Percentiles rank a stretch among this genome's conserved stretches.
These are phyloP conservation scores for Crucihimalaya himalaica DNA, from an alignment of 345 rosid species.

Conservation along the genomic window DNA sequence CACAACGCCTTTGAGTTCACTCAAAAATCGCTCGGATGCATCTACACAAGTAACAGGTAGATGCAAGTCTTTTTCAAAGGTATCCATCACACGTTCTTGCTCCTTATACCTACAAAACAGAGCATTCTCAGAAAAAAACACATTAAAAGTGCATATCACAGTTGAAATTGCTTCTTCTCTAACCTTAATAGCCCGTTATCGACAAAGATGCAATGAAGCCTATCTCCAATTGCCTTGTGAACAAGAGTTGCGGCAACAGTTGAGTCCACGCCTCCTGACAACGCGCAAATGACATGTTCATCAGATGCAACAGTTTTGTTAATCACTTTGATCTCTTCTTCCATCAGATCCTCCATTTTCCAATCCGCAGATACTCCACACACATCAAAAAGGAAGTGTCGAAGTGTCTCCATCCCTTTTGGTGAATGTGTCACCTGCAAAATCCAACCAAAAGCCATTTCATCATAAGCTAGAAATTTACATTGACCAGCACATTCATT, in stretches of 20 bases:
- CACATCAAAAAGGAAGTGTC: slow-evolving; percentile 70
- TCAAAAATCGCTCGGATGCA: slow-evolving; percentile 74
- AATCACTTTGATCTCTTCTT: slow-evolving; percentile 83
- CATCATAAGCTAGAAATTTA: neutral
- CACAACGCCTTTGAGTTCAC: slow-evolving; percentile 80
- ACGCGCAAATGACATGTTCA: slow-evolving; percentile 91
- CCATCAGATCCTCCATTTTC: slow-evolving; percentile 91
- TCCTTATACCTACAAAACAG: slow-evolving; percentile 69
- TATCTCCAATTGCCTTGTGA: slow-evolving; percentile 88
- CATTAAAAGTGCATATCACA: neutral
- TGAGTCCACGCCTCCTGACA: slow-evolving; percentile 98
- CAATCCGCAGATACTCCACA: slow-evolving; percentile 79
- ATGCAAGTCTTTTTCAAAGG: slow-evolving; percentile 86
- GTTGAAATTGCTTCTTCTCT: neutral
- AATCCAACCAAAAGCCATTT: slow-evolving; percentile 4
- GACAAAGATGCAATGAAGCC: slow-evolving; percentile 96
- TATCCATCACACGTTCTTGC: slow-evolving; percentile 89
- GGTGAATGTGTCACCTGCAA: slow-evolving; percentile 91
- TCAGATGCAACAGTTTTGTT: slow-evolving; percentile 64
- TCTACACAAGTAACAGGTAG: slow-evolving; percentile 87
- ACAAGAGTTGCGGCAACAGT: slow-evolving; percentile 98
- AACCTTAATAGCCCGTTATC: slow-evolving; percentile 93
- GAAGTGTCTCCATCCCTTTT: slow-evolving; percentile 85
- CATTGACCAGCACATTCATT: neutral
- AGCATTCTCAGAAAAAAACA: neutral